Conservation (phyloP, 345 rosid genomes). For the Stellera chamaejasme region DNA sequence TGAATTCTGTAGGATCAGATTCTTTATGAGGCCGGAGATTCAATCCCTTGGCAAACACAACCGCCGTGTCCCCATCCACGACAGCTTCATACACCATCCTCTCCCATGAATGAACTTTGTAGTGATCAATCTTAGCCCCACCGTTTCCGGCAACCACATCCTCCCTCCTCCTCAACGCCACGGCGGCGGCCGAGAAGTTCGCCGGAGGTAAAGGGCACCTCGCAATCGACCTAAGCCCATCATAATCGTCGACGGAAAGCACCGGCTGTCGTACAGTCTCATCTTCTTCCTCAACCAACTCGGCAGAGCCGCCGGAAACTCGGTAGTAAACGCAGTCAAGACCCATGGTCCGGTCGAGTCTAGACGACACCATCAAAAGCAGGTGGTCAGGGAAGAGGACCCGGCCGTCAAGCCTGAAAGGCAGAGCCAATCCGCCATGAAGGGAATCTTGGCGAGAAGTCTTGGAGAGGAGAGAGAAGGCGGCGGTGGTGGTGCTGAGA, state of each 20-base stretch:
- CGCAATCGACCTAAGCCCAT: slow-evolving; percentile 46
- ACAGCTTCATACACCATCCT: slow-evolving; percentile 68
- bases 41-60: slow-evolving; percentile 81
- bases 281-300: slow-evolving; percentile 9
- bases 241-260: slow-evolving; percentile 50
- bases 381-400: slow-evolving; percentile 81
- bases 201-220: slow-evolving; percentile 62
- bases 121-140: slow-evolving; percentile 21
- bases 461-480: slow-evolving; percentile 42
- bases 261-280: slow-evolving; percentile 19
- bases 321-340: slow-evolving; percentile 58
- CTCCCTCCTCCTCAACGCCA: slow-evolving; percentile 41
- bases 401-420: slow-evolving; percentile 42
- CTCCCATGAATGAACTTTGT: slow-evolving; percentile 53
- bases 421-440: slow-evolving; percentile 18
- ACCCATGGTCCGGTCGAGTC: slow-evolving; percentile 17
- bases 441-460: slow-evolving; percentile 35
- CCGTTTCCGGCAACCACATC: slow-evolving; percentile 15
- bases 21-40: slow-evolving; percentile 75
- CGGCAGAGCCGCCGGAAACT: slow-evolving; percentile 1
- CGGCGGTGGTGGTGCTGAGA: slow-evolving; percentile 43
- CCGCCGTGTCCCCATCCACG: slow-evolving; percentile 56
- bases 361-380: slow-evolving; percentile 42
- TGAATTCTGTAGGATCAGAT: slow-evolving; percentile 52
- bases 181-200: slow-evolving; percentile 47